phyloP scores from a whole-genome alignment of 768 basidiomycete genomes.

The Termitomyces sp. region DNA sequence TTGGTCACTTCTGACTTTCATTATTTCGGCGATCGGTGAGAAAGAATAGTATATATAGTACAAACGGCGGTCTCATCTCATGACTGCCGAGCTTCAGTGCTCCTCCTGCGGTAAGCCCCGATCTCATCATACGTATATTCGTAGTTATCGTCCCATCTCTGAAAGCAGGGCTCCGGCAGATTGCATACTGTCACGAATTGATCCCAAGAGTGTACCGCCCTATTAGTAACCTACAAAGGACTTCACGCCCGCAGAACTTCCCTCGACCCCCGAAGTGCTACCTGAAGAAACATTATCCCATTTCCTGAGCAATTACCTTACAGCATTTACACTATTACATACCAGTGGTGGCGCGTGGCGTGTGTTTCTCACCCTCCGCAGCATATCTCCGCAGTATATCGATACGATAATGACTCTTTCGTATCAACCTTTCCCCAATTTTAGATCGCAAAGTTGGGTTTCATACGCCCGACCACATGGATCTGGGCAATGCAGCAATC shows the following conservation, averaged over 20 bases:
- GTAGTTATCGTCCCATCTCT: background rate
- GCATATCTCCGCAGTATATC: too few species aligned
- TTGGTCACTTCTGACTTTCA: background rate
- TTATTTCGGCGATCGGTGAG: background rate
- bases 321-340: background rate
- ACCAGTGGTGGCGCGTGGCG: background rate
- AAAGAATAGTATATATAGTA: background rate
- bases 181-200: background rate
- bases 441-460: background rate
- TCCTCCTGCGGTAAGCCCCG: background rate
- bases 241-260: background rate
- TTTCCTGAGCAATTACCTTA: background rate
- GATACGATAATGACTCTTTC: background rate
- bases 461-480: too few species aligned
- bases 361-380: too few species aligned
- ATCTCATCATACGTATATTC: background rate
- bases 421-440: background rate
- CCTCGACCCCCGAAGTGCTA: background rate
- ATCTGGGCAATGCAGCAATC: background rate
- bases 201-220: background rate
- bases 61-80: background rate
- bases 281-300: background rate
- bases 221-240: background rate
- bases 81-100: background rate
- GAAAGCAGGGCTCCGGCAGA: background rate